A percentile compares a stretch with the other conserved stretches of the same genome.
phyloP scores from a whole-genome alignment of 164 flowering plant species.

The Liquidambar formosana region DNA sequence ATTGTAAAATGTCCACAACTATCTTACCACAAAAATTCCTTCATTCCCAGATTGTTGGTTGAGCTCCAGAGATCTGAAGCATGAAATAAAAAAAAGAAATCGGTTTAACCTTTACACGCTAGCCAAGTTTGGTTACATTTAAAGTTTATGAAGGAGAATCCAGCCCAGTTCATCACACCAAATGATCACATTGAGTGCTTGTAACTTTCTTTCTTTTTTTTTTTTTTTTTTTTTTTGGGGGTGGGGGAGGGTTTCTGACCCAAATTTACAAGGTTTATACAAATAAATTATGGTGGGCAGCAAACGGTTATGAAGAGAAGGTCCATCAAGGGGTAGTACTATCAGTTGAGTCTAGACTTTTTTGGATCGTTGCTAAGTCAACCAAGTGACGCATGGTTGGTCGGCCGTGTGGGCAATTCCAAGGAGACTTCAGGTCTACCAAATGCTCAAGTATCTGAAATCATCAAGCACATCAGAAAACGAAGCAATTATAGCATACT shows the following conservation, averaged over 20 bases:
- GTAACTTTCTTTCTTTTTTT: neutral
- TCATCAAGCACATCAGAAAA: neutral
- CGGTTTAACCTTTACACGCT: no score
- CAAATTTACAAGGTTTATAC: neutral
- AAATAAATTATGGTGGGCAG: neutral
- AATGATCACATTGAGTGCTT: neutral
- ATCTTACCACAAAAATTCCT: neutral
- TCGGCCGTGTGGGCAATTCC: conserved; percentile 99
- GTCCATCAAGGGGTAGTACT: no score
- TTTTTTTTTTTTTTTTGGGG: neutral
- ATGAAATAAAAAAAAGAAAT: no score
- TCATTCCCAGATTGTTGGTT: neutral
- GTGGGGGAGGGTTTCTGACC: neutral
- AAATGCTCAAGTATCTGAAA: conserved; percentile 76
- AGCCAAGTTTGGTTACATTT: no score
- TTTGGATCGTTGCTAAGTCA: conserved; percentile 52
- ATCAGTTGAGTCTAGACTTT: conserved; percentile 21
- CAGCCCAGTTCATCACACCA: no score
- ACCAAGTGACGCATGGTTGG: conserved; percentile 99
- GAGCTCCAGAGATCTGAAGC: neutral
- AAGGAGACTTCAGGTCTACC: conserved; percentile 79
- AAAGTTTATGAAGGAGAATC: no score
- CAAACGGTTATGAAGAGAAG: neutral
- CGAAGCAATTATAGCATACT: neutral
- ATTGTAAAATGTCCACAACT: conserved; percentile 1